Base-by-base conservation (phyloP, 2,329 filamentous ascomycete genomes). In the Ascochyta rabiei region DNA sequence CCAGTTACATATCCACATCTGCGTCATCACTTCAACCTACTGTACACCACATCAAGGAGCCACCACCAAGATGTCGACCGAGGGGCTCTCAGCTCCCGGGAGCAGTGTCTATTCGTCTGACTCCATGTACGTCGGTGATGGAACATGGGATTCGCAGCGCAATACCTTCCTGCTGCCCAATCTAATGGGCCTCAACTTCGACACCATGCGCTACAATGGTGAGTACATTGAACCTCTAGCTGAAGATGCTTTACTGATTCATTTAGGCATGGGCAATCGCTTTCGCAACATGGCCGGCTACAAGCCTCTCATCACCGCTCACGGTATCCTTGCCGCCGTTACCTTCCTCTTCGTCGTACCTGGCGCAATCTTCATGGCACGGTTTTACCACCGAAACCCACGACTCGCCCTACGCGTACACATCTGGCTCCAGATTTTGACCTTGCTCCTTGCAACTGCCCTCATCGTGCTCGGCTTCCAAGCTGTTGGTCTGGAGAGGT, bases 191-290 rank as follows among this genome's bases (percentile, higher is more conserved):
- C 76, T 91, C 60, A 90, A 92, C 71, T 90, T 91, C 72, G 88
- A 88, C 44, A 93, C 90, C 6, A 93, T 90, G 86, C 86, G 83
- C 71, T 92, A 91, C 77, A 95, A 95, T 83, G 90, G 89, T 91
- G 77, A 56, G 60, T 39, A 8, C 13, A 45, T 6, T 16, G 18
- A 26, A 8, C 23, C 2, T n/a, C 21, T 8, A 16, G 19, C 12
- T 31, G 9, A 7, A 24, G 24, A 23, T 15, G 9, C 8, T 7
- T 48, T 44, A 51, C 64, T 69, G 43, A 71, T 52, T 41, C 37
- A n/a, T 4, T n/a, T 51, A 90, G 89, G 90, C 73, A 93, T 93
- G 90, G 89, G 86, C 55, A 93, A 92, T 72, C 86, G 90, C 54
- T 93, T 93, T 74, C 81, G 84, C 45, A 84, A 83, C 10, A 75